Percentiles rank a stretch among this genome's conserved stretches.
Conservation (phyloP, 2,329 filamentous ascomycete genomes). For the Alternaria arbusti region DNA sequence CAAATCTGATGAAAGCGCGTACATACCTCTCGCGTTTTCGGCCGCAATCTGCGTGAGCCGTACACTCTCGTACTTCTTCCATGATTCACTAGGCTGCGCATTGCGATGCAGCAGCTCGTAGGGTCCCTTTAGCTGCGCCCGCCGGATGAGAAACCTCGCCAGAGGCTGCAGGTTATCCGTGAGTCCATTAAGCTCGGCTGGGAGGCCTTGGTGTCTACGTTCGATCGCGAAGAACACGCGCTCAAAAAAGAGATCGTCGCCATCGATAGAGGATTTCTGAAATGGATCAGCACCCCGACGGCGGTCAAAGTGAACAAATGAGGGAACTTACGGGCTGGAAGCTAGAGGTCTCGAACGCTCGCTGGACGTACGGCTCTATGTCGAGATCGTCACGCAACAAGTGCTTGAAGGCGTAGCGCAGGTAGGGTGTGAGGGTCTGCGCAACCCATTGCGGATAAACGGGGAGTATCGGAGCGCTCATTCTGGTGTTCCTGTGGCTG, state of each 20-base stretch:
- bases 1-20: not conserved
- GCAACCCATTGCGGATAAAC: slow-evolving; percentile 14
- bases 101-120: slow-evolving; percentile 14
- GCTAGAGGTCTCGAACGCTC: slow-evolving; percentile 4
- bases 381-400: slow-evolving; percentile 3
- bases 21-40: not conserved
- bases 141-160: slow-evolving; percentile 14
- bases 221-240: slow-evolving; percentile 19
- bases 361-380: slow-evolving; percentile 1
- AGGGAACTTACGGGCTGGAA: slow-evolving; percentile 2
- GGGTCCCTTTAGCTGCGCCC: slow-evolving; percentile 20
- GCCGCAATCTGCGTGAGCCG: not conserved
- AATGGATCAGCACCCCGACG: not conserved
- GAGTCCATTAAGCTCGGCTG: slow-evolving; percentile 1
- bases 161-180: slow-evolving; percentile 14
- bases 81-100: slow-evolving; percentile 10
- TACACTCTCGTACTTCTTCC: slow-evolving; percentile 6
- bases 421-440: slow-evolving; percentile 15
- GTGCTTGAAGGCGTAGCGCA: slow-evolving; percentile 17
- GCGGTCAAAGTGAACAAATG: no score
- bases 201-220: slow-evolving; percentile 4
- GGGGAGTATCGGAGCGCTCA: slow-evolving; percentile 2
- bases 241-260: slow-evolving; percentile 18
- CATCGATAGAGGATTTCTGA: slow-evolving; percentile 9
- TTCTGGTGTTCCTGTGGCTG: not conserved